Evolutionary conservation across 371 early-diverging fungal genomes (phyloP).

Genomic region (Globomyces sp.): DNA sequence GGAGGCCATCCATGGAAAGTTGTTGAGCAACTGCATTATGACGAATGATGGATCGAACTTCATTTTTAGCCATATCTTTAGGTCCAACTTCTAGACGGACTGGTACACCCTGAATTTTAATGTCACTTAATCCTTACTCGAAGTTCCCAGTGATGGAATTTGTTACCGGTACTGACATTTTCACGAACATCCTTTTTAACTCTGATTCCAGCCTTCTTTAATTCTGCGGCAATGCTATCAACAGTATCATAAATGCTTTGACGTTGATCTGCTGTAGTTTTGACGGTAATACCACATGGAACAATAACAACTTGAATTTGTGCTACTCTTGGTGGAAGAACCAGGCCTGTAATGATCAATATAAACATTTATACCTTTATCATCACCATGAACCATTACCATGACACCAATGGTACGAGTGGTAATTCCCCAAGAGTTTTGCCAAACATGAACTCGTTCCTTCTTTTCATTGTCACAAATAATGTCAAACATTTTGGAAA

Average conservation of each 20-base stretch:
- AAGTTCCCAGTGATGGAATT: slow-evolving; percentile 99
- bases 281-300: slow-evolving; percentile 95
- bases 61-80: slow-evolving; percentile 86
- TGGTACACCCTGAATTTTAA: slow-evolving; percentile 85
- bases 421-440: slow-evolving; percentile 99
- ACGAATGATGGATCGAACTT: slow-evolving; percentile 85
- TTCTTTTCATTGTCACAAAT: slow-evolving; percentile 69
- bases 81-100: slow-evolving; percentile 98
- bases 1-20: slow-evolving; percentile 65
- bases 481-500: slow-evolving; percentile 98
- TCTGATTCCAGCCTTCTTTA: slow-evolving; percentile 82
- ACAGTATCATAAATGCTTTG: slow-evolving; percentile 63
- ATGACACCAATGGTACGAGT: slow-evolving; percentile 99
- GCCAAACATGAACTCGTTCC: slow-evolving; percentile 87
- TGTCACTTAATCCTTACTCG: slow-evolving; percentile 38
- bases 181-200: slow-evolving; percentile 89
- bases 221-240: slow-evolving; percentile 63
- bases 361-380: slow-evolving; percentile 64
- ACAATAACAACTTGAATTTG: slow-evolving; percentile 92
- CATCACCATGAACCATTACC: slow-evolving; percentile 99
- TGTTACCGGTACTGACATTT: slow-evolving; percentile 96
- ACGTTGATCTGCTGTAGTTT: slow-evolving; percentile 73
- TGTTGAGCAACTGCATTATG: slow-evolving; percentile 74
- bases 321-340: slow-evolving; percentile 97
- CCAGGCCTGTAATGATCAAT: slow-evolving; percentile 58